Conservation (phyloP, 768 basidiomycete species). For the Russula sp. region DNA sequence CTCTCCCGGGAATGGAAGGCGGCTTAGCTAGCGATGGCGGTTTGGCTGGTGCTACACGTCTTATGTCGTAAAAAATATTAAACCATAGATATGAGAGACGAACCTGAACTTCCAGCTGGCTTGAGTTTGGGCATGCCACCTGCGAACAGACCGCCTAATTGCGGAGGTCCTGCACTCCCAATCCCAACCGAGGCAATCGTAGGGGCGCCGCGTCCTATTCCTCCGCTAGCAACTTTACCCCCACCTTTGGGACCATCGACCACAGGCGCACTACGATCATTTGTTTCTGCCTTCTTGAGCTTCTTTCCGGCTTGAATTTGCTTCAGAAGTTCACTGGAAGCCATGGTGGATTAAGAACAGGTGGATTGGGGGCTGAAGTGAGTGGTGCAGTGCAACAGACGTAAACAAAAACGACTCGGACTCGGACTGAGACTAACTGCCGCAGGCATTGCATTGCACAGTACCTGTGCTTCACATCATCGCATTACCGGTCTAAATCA, state of each 20-base stretch:
- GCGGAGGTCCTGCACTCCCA: constrained; percentile 55
- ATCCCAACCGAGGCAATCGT: constrained; percentile 27
- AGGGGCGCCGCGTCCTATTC: constrained; percentile 34
- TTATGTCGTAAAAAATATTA: background rate
- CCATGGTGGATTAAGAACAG: constrained; percentile 40
- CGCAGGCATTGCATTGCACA: too few relatives aligned
- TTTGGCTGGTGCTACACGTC: constrained; percentile 24
- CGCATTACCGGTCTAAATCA: background rate
- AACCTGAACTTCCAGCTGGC: constrained; percentile 49
- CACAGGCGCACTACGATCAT: constrained; percentile 70
- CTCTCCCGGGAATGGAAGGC: constrained; percentile 33
- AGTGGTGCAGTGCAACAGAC: constrained; percentile 1
- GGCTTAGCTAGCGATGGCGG: constrained; percentile 19
- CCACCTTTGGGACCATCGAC: constrained; percentile 43
- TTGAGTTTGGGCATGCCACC: constrained; percentile 90
- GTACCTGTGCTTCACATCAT: background rate
- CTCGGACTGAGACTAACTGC: background rate
- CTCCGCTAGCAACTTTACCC: constrained; percentile 33
- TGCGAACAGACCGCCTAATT: constrained; percentile 80
- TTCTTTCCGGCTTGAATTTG: constrained; percentile 79
- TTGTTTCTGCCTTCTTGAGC: constrained; percentile 77
- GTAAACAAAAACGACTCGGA: constrained; percentile 6
- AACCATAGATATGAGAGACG: background rate
- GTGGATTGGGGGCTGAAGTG: background rate
- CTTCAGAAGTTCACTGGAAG: constrained; percentile 66